Percentiles rank a stretch among this genome's conserved stretches.
Conservation (phyloP, 2,329 filamentous ascomycete genomes). For the Colletotrichum sojae region DNA sequence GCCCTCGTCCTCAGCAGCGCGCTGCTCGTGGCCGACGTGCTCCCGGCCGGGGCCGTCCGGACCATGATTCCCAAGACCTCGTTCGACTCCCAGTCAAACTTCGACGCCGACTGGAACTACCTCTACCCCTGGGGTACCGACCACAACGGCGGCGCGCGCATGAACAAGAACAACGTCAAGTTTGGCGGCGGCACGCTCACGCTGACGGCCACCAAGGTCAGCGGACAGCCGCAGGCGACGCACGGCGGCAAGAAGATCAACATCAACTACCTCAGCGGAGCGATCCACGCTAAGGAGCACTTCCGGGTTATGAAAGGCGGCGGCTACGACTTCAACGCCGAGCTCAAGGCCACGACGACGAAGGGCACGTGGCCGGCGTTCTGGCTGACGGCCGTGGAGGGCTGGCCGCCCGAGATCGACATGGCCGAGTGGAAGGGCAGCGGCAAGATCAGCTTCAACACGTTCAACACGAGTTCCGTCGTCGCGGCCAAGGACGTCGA, state of each 20-base stretch:
- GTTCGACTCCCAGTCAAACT: constrained; percentile 43
- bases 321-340: constrained; percentile 58
- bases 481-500: constrained; percentile 62
- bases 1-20: constrained; percentile 26
- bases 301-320: constrained; percentile 55
- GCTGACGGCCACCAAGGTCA: constrained; percentile 61
- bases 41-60: constrained; percentile 5
- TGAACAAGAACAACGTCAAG: constrained; percentile 62
- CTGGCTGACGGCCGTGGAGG: constrained; percentile 68
- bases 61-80: constrained; percentile 39
- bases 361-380: constrained; percentile 71
- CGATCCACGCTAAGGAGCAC: constrained; percentile 56
- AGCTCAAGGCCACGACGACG: constrained; percentile 56
- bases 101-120: constrained; percentile 63
- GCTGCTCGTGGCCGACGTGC: constrained; percentile 34
- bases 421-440: constrained; percentile 74
- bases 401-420: constrained; percentile 73
- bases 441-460: constrained; percentile 70
- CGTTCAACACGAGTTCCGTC: constrained; percentile 63
- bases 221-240: constrained; percentile 54
- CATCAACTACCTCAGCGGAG: constrained; percentile 68
- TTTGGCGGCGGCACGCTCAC: constrained; percentile 59
- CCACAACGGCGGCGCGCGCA: constrained; percentile 71
- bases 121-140: constrained; percentile 69
- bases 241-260: constrained; percentile 56